Evolutionary conservation across 257 asterid species (phyloP).

Genomic region (Echites panduratus): DNA sequence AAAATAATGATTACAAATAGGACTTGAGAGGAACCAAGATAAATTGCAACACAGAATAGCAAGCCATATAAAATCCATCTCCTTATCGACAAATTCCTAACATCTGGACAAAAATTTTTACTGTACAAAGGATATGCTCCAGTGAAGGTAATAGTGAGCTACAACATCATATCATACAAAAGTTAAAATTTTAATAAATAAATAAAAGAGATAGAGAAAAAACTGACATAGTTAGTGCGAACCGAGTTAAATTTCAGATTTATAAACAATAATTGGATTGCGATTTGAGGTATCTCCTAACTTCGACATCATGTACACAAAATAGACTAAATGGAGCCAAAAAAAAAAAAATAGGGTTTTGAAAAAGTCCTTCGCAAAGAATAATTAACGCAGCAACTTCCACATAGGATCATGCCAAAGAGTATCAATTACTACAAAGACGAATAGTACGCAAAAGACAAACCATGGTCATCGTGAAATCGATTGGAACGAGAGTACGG

Average conservation of each 20-base stretch:
- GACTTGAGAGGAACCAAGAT: background rate
- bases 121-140: background rate
- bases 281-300: background rate
- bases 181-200: background rate
- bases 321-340: background rate
- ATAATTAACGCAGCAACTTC: background rate
- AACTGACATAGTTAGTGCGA: background rate
- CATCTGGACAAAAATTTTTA: background rate
- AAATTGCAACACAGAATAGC: background rate
- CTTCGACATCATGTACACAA: background rate
- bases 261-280: background rate
- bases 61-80: background rate
- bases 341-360: conserved; percentile 6
- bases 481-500: conserved; percentile 66
- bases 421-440: background rate
- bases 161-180: background rate
- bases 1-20: background rate
- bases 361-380: background rate
- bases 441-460: conserved; percentile 13
- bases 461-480: conserved; percentile 50
- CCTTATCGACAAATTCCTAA: background rate
- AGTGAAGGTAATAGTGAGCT: background rate
- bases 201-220: background rate
- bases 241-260: background rate
- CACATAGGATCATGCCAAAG: background rate